Conservation (phyloP, 129 eudicot genomes). For the Glebionis coronaria region DNA sequence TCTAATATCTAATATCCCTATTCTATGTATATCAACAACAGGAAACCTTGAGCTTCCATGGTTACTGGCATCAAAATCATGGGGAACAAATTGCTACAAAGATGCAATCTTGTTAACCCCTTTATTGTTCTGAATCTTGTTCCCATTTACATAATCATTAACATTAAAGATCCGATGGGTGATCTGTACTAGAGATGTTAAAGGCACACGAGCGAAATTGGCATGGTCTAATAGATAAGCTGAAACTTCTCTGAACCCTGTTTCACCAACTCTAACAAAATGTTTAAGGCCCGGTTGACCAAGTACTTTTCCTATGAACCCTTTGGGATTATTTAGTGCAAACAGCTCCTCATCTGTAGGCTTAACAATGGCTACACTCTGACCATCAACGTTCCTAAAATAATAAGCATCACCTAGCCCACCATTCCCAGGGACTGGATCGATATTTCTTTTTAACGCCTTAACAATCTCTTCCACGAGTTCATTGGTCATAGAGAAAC, state of each 20-base stretch:
- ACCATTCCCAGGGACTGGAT: slow-evolving; percentile 59
- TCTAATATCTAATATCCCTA: slow-evolving; percentile 66
- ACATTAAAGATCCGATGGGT: slow-evolving; percentile 72
- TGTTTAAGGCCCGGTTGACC: slow-evolving; percentile 78
- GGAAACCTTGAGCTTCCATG: slow-evolving; percentile 67
- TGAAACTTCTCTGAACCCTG: slow-evolving; percentile 77
- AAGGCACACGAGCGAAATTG: slow-evolving; percentile 67
- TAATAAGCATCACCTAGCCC: slow-evolving; percentile 85
- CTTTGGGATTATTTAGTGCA: slow-evolving; percentile 90
- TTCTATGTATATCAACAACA: slow-evolving; percentile 62
- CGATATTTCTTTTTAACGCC: slow-evolving; percentile 47
- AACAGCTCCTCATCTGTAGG: slow-evolving; percentile 89
- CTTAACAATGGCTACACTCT: slow-evolving; percentile 72
- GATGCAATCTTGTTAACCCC: slow-evolving; percentile 66
- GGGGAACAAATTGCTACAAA: slow-evolving; percentile 61
- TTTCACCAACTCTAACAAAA: slow-evolving; percentile 73
- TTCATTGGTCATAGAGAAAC: slow-evolving; percentile 33
- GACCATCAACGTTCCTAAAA: slow-evolving; percentile 48
- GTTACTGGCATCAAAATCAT: slow-evolving; percentile 76
- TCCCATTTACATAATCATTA: slow-evolving; percentile 54
- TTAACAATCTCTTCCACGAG: slow-evolving; percentile 52
- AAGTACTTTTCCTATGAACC: slow-evolving; percentile 67
- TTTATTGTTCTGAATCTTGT: slow-evolving; percentile 43
- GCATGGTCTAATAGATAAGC: slow-evolving; percentile 76
- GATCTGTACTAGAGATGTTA: slow-evolving; percentile 69